These are phyloP conservation scores for Lodderomyces theae DNA, from an alignment of 1,139 yeast genomes.

Conservation along the genomic window DNA sequence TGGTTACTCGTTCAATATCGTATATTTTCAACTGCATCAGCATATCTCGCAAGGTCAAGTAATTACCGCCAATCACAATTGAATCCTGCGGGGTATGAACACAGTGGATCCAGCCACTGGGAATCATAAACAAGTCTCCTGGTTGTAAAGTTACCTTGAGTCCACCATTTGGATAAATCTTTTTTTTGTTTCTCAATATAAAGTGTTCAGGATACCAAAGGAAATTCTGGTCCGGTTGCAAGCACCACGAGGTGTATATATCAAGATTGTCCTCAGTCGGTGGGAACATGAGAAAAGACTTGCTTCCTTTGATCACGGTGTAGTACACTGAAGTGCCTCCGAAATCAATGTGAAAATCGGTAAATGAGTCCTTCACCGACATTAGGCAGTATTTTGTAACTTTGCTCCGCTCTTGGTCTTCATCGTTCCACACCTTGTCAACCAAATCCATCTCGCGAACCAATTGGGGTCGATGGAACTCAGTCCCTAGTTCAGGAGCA, in stretches of 20 bases:
- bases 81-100: conserved; percentile 83
- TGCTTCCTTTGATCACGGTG: conserved; percentile 70
- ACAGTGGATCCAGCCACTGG: conserved; percentile 93
- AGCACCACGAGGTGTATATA: conserved; percentile 72
- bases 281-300: conserved; percentile 74
- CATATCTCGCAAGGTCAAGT: conserved; percentile 63
- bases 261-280: conserved; percentile 64
- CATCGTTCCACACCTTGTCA: conserved; percentile 57
- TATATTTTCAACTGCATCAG: conserved; percentile 60
- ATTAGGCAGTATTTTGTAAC: conserved; percentile 83
- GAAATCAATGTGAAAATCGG: conserved; percentile 89
- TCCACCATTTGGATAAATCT: conserved; percentile 41
- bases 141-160: conserved; percentile 58
- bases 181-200: conserved; percentile 24
- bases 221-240: conserved; percentile 57
- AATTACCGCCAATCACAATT: conserved; percentile 85
- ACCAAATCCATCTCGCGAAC: conserved; percentile 73
- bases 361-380: conserved; percentile 79
- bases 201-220: conserved; percentile 63
- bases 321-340: conserved; percentile 93
- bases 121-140: conserved; percentile 80
- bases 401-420: conserved; percentile 49
- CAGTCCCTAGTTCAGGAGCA: conserved; percentile 46
- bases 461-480: conserved; percentile 59
- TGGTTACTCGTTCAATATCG: conserved; percentile 61